A percentile compares a stretch with the other conserved stretches of the same genome.
Conservation (phyloP, 331 rosid species). For the Malus hybrid region DNA sequence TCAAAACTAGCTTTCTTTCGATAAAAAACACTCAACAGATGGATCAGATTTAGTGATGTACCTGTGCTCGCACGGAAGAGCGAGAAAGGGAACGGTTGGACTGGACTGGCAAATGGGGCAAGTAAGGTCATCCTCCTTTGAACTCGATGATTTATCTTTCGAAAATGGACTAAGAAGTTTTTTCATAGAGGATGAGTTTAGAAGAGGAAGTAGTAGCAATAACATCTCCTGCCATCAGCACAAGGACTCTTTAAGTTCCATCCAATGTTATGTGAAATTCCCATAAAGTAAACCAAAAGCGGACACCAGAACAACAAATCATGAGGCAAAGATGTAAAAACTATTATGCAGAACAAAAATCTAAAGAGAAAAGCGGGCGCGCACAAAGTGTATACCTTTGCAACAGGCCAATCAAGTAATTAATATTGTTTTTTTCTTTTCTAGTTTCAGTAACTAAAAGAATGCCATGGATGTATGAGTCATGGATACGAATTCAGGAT, state of each 20-base stretch:
- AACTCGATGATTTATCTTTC: conserved; percentile 76
- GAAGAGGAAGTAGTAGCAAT: conserved; percentile 94
- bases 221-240: conserved; percentile 84
- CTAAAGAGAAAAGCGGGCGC: not conserved
- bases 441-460: not conserved
- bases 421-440: not conserved
- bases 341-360: not conserved
- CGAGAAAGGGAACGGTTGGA: conserved; percentile 84
- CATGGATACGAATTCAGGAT: not conserved
- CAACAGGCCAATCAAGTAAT: not conserved
- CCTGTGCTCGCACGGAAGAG: conserved; percentile 98
- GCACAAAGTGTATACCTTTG: not conserved
- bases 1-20: not conserved
- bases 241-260: not conserved
- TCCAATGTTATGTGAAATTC: not conserved
- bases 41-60: conserved; percentile 13
- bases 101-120: conserved; percentile 84
- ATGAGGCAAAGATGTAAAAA: not conserved
- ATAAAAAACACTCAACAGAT: not conserved
- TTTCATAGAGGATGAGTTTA: conserved; percentile 75
- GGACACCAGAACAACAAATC: not conserved
- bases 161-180: conserved; percentile 81
- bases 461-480: not conserved
- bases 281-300: not conserved
- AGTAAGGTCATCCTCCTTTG: conserved; percentile 50